Evolutionary conservation across 441 rosid genomes (phyloP).

Genomic region (Pelargonium australe): DNA sequence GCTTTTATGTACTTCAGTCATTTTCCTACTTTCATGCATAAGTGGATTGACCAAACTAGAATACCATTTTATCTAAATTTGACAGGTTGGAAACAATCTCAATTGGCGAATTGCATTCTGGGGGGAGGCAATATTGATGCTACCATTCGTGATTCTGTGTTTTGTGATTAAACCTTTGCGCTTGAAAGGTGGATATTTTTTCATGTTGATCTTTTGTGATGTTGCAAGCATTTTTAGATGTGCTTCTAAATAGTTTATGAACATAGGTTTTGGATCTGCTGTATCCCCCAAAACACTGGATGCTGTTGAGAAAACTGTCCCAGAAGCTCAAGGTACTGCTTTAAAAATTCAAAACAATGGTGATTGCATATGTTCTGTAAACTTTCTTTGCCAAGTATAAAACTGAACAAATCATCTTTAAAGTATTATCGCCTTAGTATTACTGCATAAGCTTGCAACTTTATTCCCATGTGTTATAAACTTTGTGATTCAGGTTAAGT

Average conservation of each 20-base stretch:
- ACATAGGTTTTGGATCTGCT: conserved; percentile 61
- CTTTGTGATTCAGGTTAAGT: not conserved
- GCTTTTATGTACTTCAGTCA: conserved; percentile 1
- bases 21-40: conserved; percentile 1
- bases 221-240: not conserved
- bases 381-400: not conserved
- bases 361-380: not conserved
- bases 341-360: not conserved
- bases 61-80: conserved; percentile 18
- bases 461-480: too few species aligned
- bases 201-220: conserved; percentile 11
- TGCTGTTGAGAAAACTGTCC: conserved; percentile 35
- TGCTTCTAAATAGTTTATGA: conserved; percentile 19
- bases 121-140: conserved; percentile 83
- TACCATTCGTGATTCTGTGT: conserved; percentile 65
- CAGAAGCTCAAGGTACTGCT: conserved; percentile 39
- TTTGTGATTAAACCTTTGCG: conserved; percentile 75
- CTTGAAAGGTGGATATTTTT: conserved; percentile 56
- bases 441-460: too few species aligned
- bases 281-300: conserved; percentile 35
- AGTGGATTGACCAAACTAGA: conserved; percentile 1
- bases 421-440: too few species aligned
- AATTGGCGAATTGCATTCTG: conserved; percentile 84
- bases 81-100: conserved; percentile 53
- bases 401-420: not conserved